These are phyloP conservation scores for Kalmusia sp. DNA, from an alignment of 2,329 filamentous ascomycete genomes.

Conservation along the genomic window DNA sequence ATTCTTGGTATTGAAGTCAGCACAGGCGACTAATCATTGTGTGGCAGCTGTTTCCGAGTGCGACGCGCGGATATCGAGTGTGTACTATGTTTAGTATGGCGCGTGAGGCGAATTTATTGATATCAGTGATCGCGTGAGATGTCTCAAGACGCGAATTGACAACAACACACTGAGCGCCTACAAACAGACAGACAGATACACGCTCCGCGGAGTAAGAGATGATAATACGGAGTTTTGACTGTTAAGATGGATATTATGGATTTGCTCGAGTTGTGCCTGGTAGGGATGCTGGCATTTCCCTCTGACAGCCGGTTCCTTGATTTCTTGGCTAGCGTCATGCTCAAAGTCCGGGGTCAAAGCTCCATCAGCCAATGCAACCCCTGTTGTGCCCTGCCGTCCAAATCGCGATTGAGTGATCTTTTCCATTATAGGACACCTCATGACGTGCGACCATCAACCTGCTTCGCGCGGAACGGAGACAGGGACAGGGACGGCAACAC, in stretches of 20 bases:
- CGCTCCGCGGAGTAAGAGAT: not conserved
- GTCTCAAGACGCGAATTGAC: not conserved
- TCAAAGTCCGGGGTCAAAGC: constrained; percentile 12
- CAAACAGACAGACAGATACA: not conserved
- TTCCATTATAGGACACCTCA: constrained; percentile 33
- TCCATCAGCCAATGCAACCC: constrained; percentile 25
- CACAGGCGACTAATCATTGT: constrained; percentile 2
- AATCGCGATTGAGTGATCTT: constrained; percentile 38
- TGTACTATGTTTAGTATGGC: constrained; percentile 16
- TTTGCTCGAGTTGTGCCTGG: not conserved
- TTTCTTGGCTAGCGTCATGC: constrained; percentile 23
- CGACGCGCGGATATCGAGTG: constrained; percentile 15
- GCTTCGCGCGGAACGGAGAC: constrained; percentile 12
- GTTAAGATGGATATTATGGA: not conserved
- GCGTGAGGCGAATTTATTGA: constrained; percentile 5
- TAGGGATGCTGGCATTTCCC: not conserved
- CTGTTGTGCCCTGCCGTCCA: constrained; percentile 16
- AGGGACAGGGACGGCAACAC: constrained; percentile 12
- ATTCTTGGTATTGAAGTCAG: not conserved
- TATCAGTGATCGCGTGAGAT: constrained; percentile 9
- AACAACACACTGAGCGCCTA: not conserved
- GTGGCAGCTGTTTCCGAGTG: constrained; percentile 6
- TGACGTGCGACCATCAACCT: constrained; percentile 32
- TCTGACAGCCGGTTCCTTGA: constrained; percentile 12
- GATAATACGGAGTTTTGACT: not conserved